phyloP scores from a whole-genome alignment of 345 rosid species.

The Diplotaxis tenuifolia region DNA sequence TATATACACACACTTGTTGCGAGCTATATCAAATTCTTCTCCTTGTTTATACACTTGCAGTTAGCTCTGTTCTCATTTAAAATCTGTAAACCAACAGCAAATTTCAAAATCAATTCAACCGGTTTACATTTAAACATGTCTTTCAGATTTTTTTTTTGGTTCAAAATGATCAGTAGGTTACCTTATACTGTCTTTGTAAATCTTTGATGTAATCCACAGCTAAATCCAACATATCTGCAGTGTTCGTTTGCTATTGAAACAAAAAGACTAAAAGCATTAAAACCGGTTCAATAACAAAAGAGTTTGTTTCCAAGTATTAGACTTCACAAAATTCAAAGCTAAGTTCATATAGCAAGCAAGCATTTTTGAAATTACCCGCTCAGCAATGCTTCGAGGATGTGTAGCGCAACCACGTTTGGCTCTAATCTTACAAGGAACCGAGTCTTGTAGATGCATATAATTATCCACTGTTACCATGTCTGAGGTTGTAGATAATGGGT shows the following conservation, averaged over 20 bases:
- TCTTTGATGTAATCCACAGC: slow-evolving; percentile 97
- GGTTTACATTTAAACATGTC: neutral
- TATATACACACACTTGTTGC: slow-evolving; percentile 17
- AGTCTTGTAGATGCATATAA: slow-evolving; percentile 69
- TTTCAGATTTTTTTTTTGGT: neutral
- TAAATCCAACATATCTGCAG: slow-evolving; percentile 95
- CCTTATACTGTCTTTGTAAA: slow-evolving; percentile 85
- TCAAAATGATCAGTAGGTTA: slow-evolving; percentile 24
- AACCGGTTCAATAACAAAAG: neutral
- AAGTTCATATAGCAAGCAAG: neutral
- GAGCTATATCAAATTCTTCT: slow-evolving; percentile 24
- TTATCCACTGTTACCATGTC: slow-evolving; percentile 71
- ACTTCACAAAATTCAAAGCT: neutral
- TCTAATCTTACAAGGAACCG: slow-evolving; percentile 91
- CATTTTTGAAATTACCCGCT: slow-evolving; percentile 54
- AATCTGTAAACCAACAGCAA: slow-evolving; percentile 17
- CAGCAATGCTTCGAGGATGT: slow-evolving; percentile 99
- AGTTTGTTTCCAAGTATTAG: neutral
- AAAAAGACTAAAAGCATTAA: neutral
- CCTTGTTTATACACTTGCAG: slow-evolving; percentile 38
- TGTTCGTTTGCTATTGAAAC: slow-evolving; percentile 80
- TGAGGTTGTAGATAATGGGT: slow-evolving; percentile 38
- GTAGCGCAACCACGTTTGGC: slow-evolving; percentile 99
- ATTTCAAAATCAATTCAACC: neutral
- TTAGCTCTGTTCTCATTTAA: slow-evolving; percentile 35